Evolutionary conservation across 495 filamentous ascomycete genomes (phyloP), one percentile per base, ranked within the genome.

Genomic region (Chaetomidium leptoderma): DNA sequence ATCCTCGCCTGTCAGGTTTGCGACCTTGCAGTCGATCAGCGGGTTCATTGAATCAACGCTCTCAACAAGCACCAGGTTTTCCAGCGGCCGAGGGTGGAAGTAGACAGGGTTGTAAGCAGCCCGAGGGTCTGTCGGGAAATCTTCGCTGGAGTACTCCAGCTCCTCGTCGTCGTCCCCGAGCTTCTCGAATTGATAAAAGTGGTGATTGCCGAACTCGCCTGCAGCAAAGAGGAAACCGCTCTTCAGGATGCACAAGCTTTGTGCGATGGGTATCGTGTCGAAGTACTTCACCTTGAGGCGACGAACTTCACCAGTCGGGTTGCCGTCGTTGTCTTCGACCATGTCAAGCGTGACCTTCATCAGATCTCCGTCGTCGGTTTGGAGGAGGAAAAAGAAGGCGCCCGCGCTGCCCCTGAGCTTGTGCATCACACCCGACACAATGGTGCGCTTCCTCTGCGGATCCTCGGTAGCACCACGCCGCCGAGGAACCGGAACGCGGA

Each of bases 151-250:
- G 64, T 88, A 95, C 65, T 92, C 89, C 3, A 81, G 78, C 68
- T 97, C 91, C 19, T 95, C 87, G 60, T 92, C 88, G 64, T 97
- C 92, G 61, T 99, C 93, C n/a, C 92, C 93, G 17, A 99, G 83
- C 67, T 96, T 95, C 67, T 96, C 91, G 61, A 99, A 96, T 70
- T 97, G 91, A 69, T 97, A 97, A 57, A 99, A 91, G 60, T 91
- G 85, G 66, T 95, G 90, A 59, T 96, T 92, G 16, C 95, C 95
- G 45, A 86, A 86, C 72, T 97, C 92, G 68, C 88, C 88, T 14
- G 92, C 93, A 36, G 92, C 87, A 68, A 92, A 99, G 30, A 97
- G 78, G 70, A 96, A 97, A 11, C 93, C 95, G 59, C 92, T 97
- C 72, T 96, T 96, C 60, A 97, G 73, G 61, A 99, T 95, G 68